These are phyloP conservation scores for Coccomyxa subellipsoidea DNA, from an alignment of 163 green algal species.

Conservation along the genomic window DNA sequence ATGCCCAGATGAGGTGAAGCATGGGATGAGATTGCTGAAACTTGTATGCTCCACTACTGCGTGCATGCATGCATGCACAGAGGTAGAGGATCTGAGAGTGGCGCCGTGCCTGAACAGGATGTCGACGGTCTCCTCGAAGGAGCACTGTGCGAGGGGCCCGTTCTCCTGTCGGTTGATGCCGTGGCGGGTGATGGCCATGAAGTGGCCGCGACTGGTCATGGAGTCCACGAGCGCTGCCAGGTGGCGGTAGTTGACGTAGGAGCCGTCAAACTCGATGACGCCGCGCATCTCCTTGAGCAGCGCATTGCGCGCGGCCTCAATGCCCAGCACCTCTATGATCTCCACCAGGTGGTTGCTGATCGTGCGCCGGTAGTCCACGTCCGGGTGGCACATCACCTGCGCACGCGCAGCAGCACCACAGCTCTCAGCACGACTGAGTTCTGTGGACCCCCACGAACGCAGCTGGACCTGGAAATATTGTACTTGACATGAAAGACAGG, in stretches of 20 bases:
- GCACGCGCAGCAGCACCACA: not conserved
- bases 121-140: constrained; percentile 99
- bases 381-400: constrained; percentile 77
- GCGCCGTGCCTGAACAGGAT: constrained; percentile 76
- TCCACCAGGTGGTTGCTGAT: constrained; percentile 90
- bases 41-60: too few species aligned
- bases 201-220: constrained; percentile 94
- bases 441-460: too few species aligned
- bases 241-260: constrained; percentile 97
- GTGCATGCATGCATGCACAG: too few species aligned
- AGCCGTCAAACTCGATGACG: constrained; percentile 98
- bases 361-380: constrained; percentile 87
- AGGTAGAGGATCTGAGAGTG: too few species aligned
- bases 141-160: constrained; percentile 86
- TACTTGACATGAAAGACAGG: too few species aligned
- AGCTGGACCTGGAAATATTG: too few species aligned
- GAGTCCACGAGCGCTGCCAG: constrained; percentile 78
- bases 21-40: too few species aligned
- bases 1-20: too few species aligned
- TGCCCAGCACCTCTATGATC: constrained; percentile 91
- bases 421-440: too few species aligned
- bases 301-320: constrained; percentile 87
- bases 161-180: constrained; percentile 98
- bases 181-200: constrained; percentile 99
- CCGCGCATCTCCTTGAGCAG: constrained; percentile 82